Percentiles rank a stretch among this genome's conserved stretches.
Evolutionary conservation across 139 green algal species (phyloP).

Genomic region (Chlorella sp.): DNA sequence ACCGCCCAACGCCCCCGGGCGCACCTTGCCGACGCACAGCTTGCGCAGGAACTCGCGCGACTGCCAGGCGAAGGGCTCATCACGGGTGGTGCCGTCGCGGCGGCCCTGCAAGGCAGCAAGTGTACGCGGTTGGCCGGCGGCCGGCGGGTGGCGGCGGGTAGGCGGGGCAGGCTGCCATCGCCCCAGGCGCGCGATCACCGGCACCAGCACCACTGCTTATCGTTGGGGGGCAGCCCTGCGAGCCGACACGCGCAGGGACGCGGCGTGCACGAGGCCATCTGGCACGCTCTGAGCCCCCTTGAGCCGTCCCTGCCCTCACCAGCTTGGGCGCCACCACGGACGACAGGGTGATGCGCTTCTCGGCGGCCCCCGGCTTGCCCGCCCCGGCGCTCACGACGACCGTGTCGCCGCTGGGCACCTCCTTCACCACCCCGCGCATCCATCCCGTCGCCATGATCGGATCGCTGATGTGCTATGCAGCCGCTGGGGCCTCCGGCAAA

Average conservation of each 20-base stretch:
- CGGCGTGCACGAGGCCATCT: background rate
- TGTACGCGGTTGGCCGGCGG: background rate
- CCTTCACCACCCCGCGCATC: conserved; percentile 75
- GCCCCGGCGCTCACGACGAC: conserved; percentile 78
- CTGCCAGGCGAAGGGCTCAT: conserved; percentile 95
- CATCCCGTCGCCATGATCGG: conserved; percentile 21
- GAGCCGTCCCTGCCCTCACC: conserved; percentile 51
- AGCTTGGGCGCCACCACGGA: conserved; percentile 88
- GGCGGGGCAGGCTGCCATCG: too few relatives aligned
- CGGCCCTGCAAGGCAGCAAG: conserved; percentile 73
- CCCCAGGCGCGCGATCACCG: too few relatives aligned
- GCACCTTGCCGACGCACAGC: conserved; percentile 86
- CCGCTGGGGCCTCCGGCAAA: too few relatives aligned
- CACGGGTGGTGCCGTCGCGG: conserved; percentile 83
- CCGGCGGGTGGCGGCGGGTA: too few relatives aligned
- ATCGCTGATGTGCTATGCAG: background rate
- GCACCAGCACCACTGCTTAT: too few relatives aligned
- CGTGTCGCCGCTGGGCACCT: conserved; percentile 87
- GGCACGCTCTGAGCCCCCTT: too few relatives aligned
- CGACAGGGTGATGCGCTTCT: conserved; percentile 94
- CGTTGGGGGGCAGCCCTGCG: background rate
- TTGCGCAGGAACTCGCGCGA: conserved; percentile 92
- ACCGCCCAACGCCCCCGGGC: background rate
- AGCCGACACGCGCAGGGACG: background rate
- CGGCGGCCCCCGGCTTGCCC: conserved; percentile 57